Evolutionary conservation across 192 early-diverging fungal genomes (phyloP), one percentile per base, ranked within the genome.

Genomic region (Cladochytrium replicatum): DNA sequence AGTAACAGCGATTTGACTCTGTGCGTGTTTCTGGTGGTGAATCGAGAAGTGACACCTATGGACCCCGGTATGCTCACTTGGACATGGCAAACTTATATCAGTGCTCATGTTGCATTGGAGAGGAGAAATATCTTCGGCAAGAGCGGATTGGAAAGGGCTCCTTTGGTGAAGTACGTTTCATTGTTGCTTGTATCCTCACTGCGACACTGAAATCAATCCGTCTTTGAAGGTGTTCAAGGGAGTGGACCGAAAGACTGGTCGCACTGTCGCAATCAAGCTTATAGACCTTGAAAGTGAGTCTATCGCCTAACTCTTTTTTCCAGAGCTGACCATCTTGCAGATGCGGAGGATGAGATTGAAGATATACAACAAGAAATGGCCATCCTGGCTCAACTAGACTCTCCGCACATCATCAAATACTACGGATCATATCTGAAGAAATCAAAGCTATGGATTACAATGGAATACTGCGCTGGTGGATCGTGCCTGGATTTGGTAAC

Each of bases 361-460:
- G 95, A 99, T 73, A 95, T 99, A 60, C 93, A 93, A 63, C 86
- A 89, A 57, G 95, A 99, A 57, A 96, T 97, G 62, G 80, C 76
- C 43, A 94, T 99, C 44, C 69, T 99, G 24, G 91, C 91, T 37
- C 93, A 95, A 58, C 68, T 94, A 48, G 83, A 91, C 61, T 90
- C 89, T 6, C 74, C 74, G 21, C 84, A 85, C 57, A 86, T 95
- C 31, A 91, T 88, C 69, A 83, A 70, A 47, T 94, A 94, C 70
- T 85, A 85, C 72, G 89, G 86, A 11, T 92, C 91, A 43, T 96
- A 80, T 62, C 71, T 94, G 46, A 88, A 91, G 53, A 85, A 76
- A 1, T 78, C 87, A 17, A 75, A 89, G 49, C 71, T 98, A 40
- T 98, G 92, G 92, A 95, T 98, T 28, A 83, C 93, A n/a, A 98